A percentile compares a stretch with the other conserved stretches of the same genome.
Conservation (phyloP, 257 asterid genomes). For the Solanum tacnaense region DNA sequence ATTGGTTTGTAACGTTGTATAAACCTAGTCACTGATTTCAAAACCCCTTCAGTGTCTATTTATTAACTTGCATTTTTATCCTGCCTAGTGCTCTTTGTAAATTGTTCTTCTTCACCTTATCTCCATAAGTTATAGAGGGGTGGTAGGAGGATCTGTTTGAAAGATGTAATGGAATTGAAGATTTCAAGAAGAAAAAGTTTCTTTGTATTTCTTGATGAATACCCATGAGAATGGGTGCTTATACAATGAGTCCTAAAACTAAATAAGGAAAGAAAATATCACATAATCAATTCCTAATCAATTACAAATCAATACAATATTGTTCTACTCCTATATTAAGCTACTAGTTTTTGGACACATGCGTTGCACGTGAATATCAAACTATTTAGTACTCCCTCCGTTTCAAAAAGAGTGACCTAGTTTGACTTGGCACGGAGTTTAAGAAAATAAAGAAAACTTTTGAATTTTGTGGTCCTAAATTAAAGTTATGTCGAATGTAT, state of each 20-base stretch:
- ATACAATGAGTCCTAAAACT: not conserved
- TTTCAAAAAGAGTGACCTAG: too few species aligned
- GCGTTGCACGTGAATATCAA: not conserved
- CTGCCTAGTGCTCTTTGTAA: not conserved
- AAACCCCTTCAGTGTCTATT: not conserved
- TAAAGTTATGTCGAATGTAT: too few species aligned
- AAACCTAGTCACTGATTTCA: not conserved
- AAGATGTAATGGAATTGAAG: not conserved
- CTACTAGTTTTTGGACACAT: not conserved
- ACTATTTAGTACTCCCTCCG: not conserved
- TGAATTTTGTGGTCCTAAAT: too few species aligned
- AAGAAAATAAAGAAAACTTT: too few species aligned
- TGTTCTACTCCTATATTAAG: not conserved
- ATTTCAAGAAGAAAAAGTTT: not conserved
- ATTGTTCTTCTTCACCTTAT: not conserved
- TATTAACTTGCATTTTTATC: not conserved
- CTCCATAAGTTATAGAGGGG: not conserved
- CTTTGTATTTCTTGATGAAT: not conserved
- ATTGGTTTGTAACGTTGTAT: not conserved
- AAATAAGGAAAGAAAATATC: not conserved
- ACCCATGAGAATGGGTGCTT: not conserved
- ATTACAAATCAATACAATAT: not conserved
- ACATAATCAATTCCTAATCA: not conserved
- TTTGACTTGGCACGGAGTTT: too few species aligned
- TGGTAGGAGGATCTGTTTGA: not conserved